Evolutionary conservation across 1,284 basidiomycete species (phyloP).

Genomic region (Hemileia vastatrix): DNA sequence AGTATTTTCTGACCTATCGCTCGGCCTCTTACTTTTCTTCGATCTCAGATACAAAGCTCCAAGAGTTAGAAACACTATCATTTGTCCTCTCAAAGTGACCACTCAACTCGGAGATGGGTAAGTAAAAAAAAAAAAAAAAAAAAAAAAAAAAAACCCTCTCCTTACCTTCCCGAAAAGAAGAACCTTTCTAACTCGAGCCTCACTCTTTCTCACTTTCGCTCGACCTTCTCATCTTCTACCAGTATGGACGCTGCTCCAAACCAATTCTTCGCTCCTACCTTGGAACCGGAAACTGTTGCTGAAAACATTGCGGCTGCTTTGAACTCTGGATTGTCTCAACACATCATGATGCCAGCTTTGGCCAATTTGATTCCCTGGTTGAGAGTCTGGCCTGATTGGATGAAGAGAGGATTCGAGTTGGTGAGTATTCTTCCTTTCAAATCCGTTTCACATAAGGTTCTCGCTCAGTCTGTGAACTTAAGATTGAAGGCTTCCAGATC

Average conservation of each 20-base stretch:
- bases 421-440: too few species aligned
- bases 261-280: conserved; percentile 13
- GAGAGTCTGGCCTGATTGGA: conserved; percentile 2
- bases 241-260: background rate
- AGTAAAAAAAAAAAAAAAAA: too few species aligned
- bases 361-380: background rate
- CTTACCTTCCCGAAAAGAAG: too few species aligned
- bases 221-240: background rate
- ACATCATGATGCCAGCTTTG: conserved; percentile 4
- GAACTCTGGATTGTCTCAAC: conserved; percentile 12
- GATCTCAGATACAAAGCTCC: conserved; percentile 27
- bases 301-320: conserved; percentile 3
- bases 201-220: background rate
- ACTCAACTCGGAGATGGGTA: conserved; percentile 28
- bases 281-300: background rate
- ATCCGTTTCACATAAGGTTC: too few species aligned
- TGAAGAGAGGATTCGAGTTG: conserved; percentile 10
- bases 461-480: too few species aligned
- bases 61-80: conserved; percentile 26
- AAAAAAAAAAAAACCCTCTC: too few species aligned
- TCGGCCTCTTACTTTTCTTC: too few species aligned
- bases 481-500: too few species aligned
- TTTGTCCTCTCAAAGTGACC: conserved; percentile 29
- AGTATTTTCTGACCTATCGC: too few species aligned
- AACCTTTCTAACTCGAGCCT: too few species aligned